phyloP scores from a whole-genome alignment of 345 rosid genomes.

The Xanthoceras sorbifolium region DNA sequence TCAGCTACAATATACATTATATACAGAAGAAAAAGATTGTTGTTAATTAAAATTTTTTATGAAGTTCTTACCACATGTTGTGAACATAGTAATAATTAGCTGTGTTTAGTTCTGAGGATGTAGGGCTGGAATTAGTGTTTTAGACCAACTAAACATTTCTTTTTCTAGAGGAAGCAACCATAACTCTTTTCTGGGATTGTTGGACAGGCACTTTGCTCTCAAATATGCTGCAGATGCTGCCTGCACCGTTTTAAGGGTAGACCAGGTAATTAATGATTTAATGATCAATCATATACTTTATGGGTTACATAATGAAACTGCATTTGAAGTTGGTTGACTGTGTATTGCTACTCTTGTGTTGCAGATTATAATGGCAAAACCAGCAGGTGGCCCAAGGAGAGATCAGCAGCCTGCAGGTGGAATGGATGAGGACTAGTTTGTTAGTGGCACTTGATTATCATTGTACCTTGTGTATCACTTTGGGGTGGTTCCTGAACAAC shows the following conservation, averaged over 20 bases:
- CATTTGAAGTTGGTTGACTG: background rate
- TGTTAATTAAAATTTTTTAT: background rate
- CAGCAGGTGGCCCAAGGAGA: conserved; percentile 94
- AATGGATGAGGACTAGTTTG: conserved; percentile 64
- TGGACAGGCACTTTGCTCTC: conserved; percentile 79
- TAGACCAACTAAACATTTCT: background rate
- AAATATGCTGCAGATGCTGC: conserved; percentile 97
- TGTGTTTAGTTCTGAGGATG: background rate
- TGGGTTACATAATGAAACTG: background rate
- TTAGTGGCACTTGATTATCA: background rate
- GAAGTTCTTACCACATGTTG: background rate
- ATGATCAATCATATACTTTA: background rate
- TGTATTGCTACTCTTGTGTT: conserved; percentile 12
- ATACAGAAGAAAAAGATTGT: background rate
- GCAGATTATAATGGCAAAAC: conserved; percentile 97
- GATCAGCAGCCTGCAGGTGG: conserved; percentile 54
- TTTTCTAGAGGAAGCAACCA: background rate
- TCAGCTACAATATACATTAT: background rate
- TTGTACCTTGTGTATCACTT: conserved; percentile 6
- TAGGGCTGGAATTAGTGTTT: background rate
- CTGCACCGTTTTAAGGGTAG: conserved; percentile 94
- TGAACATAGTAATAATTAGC: background rate
- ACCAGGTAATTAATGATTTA: conserved; percentile 59
- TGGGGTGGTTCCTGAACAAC: background rate
- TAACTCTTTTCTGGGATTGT: conserved; percentile 10